phyloP scores from a whole-genome alignment of 1,139 yeast genomes.

The Hanseniaspora uvarum region DNA sequence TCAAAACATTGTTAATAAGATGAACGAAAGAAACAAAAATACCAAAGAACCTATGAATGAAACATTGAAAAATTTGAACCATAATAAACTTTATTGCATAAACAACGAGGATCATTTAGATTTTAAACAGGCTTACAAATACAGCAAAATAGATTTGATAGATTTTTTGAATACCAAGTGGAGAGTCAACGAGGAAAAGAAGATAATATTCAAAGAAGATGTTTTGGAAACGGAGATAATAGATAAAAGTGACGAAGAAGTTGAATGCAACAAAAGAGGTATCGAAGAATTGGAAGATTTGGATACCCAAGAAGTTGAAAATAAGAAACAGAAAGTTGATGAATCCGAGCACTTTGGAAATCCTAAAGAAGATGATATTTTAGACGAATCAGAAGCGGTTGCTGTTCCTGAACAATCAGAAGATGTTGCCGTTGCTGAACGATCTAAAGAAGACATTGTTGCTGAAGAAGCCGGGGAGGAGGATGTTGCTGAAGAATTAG shows the following conservation, averaged over 20 bases:
- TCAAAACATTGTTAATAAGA: neutral
- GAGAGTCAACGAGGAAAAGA: slow-evolving; percentile 19
- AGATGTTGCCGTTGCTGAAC: neutral
- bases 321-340: neutral
- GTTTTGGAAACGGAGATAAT: slow-evolving; percentile 3
- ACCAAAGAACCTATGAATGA: neutral
- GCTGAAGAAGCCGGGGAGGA: slow-evolving; percentile 18
- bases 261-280: neutral
- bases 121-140: slow-evolving; percentile 1
- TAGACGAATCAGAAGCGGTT: neutral
- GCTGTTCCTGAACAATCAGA: neutral
- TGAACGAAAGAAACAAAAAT: slow-evolving; percentile 7
- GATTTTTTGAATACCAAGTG: slow-evolving; percentile 8
- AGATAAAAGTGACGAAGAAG: neutral
- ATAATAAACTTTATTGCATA: slow-evolving; percentile 8
- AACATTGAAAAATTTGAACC: slow-evolving; percentile 1
- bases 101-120: slow-evolving; percentile 11
- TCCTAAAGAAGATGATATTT: too few species aligned
- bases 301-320: neutral
- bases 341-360: too few species aligned
- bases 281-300: neutral
- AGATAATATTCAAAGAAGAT: neutral
- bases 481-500: neutral
- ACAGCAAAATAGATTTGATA: slow-evolving; percentile 3
- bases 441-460: slow-evolving; percentile 16